Evolutionary conservation across 192 early-diverging fungal genomes (phyloP).

Genomic region (Dissophora globulifera): DNA sequence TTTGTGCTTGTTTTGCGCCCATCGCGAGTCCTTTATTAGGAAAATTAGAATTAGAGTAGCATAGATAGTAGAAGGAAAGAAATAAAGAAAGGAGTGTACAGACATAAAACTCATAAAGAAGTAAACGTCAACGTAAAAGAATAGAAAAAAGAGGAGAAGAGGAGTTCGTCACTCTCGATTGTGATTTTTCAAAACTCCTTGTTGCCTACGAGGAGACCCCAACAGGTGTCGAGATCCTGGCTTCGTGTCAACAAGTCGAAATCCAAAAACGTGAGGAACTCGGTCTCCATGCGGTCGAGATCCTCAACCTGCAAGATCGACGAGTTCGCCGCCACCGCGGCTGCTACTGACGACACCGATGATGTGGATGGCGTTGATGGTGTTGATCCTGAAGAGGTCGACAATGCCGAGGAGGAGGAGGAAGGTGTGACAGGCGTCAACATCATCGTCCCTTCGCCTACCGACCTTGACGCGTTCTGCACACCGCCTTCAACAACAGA

Average conservation of each 20-base stretch:
- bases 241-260: constrained; percentile 47
- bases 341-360: neutral
- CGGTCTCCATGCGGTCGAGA: constrained; percentile 61
- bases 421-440: neutral
- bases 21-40: too few relatives aligned
- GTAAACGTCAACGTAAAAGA: too few relatives aligned
- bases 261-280: constrained; percentile 61
- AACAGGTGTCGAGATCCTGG: constrained; percentile 44
- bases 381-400: neutral
- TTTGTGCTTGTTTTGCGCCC: too few relatives aligned
- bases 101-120: too few relatives aligned
- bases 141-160: too few relatives aligned
- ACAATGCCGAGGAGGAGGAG: neutral
- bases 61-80: too few relatives aligned
- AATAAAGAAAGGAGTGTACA: too few relatives aligned
- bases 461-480: neutral
- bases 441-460: too few relatives aligned
- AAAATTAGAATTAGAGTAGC: too few relatives aligned
- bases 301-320: constrained; percentile 41
- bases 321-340: too few relatives aligned
- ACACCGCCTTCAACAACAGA: too few relatives aligned
- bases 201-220: constrained; percentile 35
- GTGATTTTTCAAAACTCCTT: neutral
- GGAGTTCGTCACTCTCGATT: too few relatives aligned
- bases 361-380: neutral